Evolutionary conservation across 345 rosid genomes (phyloP).

Genomic region (Conringia planisiliqua): DNA sequence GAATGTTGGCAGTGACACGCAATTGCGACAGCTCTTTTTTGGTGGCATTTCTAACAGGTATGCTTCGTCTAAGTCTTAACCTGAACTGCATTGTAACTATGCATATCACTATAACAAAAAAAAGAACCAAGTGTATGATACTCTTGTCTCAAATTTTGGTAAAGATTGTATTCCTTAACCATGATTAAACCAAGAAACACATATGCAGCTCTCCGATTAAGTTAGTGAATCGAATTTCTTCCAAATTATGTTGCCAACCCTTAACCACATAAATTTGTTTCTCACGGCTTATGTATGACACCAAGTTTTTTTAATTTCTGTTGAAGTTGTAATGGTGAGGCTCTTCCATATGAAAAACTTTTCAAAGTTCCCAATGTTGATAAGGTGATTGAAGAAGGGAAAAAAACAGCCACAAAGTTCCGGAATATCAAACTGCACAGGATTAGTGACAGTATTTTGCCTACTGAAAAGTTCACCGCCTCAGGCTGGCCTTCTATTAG

Average conservation of each 20-base stretch:
- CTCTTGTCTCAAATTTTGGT: not conserved
- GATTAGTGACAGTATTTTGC: constrained; percentile 45
- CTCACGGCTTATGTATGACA: not conserved
- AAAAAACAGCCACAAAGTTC: constrained; percentile 64
- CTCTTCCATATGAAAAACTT: constrained; percentile 46
- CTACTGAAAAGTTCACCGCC: constrained; percentile 67
- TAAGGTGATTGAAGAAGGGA: constrained; percentile 82
- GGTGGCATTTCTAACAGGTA: constrained; percentile 79
- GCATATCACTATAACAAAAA: not conserved
- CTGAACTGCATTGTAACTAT: not conserved
- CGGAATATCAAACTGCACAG: constrained; percentile 57
- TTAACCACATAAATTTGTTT: not conserved
- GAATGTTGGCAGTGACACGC: constrained; percentile 96
- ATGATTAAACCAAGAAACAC: not conserved
- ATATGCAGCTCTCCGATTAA: not conserved
- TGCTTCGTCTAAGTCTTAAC: constrained; percentile 11
- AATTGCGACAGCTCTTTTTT: constrained; percentile 78
- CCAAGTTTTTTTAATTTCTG: constrained; percentile 23
- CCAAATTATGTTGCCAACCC: not conserved
- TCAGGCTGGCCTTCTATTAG: constrained; percentile 89
- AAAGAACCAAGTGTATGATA: not conserved
- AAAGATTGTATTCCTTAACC: not conserved
- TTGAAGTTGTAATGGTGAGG: constrained; percentile 46
- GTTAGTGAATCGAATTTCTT: not conserved
- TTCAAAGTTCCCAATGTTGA: constrained; percentile 76